phyloP scores from a whole-genome alignment of 345 rosid species.

The Conringia planisiliqua region DNA sequence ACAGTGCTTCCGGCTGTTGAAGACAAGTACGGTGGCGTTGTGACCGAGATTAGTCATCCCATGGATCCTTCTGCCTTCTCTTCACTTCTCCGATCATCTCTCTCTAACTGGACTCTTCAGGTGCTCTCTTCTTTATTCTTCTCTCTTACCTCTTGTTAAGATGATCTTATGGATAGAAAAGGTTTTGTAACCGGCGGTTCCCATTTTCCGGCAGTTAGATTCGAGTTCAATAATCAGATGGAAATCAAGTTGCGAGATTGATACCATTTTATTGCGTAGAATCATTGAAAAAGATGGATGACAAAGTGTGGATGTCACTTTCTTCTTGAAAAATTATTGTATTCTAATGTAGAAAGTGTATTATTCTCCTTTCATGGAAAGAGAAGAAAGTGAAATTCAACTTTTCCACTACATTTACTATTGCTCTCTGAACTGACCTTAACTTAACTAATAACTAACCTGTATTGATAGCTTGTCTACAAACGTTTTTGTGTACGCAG shows the following conservation, averaged over 20 bases:
- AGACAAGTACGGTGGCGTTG: conserved; percentile 78
- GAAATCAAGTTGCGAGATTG: not conserved
- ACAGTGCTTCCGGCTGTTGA: conserved; percentile 40
- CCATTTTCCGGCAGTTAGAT: not conserved
- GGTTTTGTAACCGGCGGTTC: not conserved
- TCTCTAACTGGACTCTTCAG: conserved; percentile 67
- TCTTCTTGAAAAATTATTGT: not conserved
- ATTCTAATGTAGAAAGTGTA: conserved; percentile 16
- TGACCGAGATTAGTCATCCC: conserved; percentile 53
- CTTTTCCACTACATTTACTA: not conserved
- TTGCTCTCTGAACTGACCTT: not conserved
- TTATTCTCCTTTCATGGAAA: not conserved
- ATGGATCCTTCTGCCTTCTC: conserved; percentile 57
- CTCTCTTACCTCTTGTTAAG: not conserved
- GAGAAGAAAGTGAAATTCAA: conserved; percentile 1
- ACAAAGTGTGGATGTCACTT: not conserved
- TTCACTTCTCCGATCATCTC: conserved; percentile 51
- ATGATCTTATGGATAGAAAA: not conserved
- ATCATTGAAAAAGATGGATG: not conserved
- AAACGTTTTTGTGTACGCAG: conserved; percentile 35
- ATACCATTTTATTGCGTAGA: not conserved
- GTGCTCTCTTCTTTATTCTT: conserved; percentile 25
- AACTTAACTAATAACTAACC: too few relatives aligned
- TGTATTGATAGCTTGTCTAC: not conserved
- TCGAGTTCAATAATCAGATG: not conserved